Evolutionary conservation across 345 rosid genomes (phyloP).

Genomic region (Salix caprea): DNA sequence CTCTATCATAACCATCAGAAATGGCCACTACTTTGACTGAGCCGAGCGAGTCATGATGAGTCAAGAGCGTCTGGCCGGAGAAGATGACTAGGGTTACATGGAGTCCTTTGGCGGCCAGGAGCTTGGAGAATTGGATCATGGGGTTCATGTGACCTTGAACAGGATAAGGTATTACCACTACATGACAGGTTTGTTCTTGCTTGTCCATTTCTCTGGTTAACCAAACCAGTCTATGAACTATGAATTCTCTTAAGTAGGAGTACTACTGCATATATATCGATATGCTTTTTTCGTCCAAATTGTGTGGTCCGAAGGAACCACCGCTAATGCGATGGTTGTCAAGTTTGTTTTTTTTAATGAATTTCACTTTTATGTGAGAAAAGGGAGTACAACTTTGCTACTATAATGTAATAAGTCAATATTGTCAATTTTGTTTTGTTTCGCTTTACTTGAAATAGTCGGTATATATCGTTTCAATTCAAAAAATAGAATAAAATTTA

Average conservation of each 20-base stretch:
- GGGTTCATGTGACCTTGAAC: slow-evolving; percentile 62
- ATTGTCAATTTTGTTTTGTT: no score
- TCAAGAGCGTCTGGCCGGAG: slow-evolving; percentile 10
- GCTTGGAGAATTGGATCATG: slow-evolving; percentile 52
- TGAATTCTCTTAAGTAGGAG: not conserved
- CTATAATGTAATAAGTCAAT: no score
- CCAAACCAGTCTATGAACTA: not conserved
- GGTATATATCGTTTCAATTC: no score
- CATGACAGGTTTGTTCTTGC: slow-evolving; percentile 21
- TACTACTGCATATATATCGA: not conserved
- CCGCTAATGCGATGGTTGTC: no score
- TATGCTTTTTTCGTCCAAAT: no score
- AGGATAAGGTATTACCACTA: slow-evolving; percentile 38
- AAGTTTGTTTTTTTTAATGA: no score
- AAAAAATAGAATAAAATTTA: no score
- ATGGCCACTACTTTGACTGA: slow-evolving; percentile 26
- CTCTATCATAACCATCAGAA: slow-evolving; percentile 27
- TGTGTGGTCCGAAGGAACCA: no score
- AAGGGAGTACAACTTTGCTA: no score
- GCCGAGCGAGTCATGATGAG: slow-evolving; percentile 8
- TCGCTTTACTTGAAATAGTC: no score
- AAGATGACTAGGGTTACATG: slow-evolving; percentile 34
- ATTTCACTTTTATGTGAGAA: no score
- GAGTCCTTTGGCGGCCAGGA: slow-evolving; percentile 47
- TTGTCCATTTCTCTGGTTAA: not conserved